Evolutionary conservation across 2,329 filamentous ascomycete genomes (phyloP).

Genomic region (Cephalotrichum gorgonifer): DNA sequence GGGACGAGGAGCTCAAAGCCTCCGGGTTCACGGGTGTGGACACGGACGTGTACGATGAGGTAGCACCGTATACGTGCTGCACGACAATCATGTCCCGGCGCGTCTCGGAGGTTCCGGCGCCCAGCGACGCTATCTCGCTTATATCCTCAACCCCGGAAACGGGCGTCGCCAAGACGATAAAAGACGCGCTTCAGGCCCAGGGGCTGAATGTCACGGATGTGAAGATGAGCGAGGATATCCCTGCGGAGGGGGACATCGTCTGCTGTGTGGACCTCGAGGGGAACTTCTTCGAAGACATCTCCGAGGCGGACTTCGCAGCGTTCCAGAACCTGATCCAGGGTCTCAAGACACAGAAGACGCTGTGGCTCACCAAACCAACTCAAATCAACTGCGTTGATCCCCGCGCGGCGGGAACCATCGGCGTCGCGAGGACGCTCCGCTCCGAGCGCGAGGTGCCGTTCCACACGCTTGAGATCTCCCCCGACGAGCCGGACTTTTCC

Average conservation of each 20-base stretch:
- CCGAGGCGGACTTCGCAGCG: slow-evolving; percentile 7
- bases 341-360: slow-evolving; percentile 9
- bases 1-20: slow-evolving; percentile 15
- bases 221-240: slow-evolving; percentile 9
- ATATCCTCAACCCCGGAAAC: not conserved
- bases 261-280: slow-evolving; percentile 15
- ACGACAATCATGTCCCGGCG: slow-evolving; percentile 10
- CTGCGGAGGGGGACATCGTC: slow-evolving; percentile 15
- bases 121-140: slow-evolving; percentile 3
- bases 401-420: slow-evolving; percentile 16
- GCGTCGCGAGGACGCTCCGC: slow-evolving; percentile 17
- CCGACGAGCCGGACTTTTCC: not conserved
- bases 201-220: slow-evolving; percentile 10
- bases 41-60: slow-evolving; percentile 11
- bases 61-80: slow-evolving; percentile 1
- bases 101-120: not conserved
- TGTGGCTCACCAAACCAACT: slow-evolving; percentile 20
- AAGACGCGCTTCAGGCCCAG: slow-evolving; percentile 6
- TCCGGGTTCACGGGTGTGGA: slow-evolving; percentile 17
- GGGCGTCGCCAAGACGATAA: not conserved
- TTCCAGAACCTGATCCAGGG: slow-evolving; percentile 7
- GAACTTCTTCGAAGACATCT: slow-evolving; percentile 16
- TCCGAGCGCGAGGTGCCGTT: slow-evolving; percentile 16
- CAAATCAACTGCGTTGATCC: slow-evolving; percentile 17
- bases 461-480: slow-evolving; percentile 18